Percentiles rank a stretch among this genome's conserved stretches.
phyloP scores from a whole-genome alignment of 2,329 filamentous ascomycete genomes.

The Aspergillus thermomutatus region DNA sequence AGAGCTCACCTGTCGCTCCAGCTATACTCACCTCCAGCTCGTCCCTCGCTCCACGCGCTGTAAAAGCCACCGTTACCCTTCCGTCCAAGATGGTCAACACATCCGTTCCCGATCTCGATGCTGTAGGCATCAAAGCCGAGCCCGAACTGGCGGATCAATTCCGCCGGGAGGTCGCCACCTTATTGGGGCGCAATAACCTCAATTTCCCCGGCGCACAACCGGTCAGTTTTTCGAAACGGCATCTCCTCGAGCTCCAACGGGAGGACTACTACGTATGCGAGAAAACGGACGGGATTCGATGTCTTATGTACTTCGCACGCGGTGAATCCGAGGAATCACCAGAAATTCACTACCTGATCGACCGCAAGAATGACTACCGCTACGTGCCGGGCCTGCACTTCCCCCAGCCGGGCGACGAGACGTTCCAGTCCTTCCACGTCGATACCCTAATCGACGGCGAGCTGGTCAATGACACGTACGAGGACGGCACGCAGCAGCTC shows the following conservation, averaged over 20 bases:
- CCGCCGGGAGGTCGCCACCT: conserved; percentile 67
- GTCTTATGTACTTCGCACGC: conserved; percentile 81
- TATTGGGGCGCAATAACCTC: conserved; percentile 67
- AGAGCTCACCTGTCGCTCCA: conserved; percentile 11
- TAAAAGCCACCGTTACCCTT: neutral
- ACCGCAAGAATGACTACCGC: conserved; percentile 98
- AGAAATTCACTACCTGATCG: conserved; percentile 87
- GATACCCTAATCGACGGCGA: conserved; percentile 89
- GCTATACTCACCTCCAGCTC: neutral
- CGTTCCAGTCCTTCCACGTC: conserved; percentile 65
- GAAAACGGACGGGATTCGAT: conserved; percentile 94
- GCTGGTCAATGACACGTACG: conserved; percentile 77
- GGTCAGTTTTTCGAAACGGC: conserved; percentile 80
- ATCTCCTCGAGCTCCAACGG: conserved; percentile 75
- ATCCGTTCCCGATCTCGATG: conserved; percentile 41
- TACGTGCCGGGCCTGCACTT: conserved; percentile 78
- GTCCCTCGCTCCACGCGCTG: neutral
- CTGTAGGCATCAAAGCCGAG: conserved; percentile 60
- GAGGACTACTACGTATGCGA: conserved; percentile 97
- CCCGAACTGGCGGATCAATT: conserved; percentile 60
- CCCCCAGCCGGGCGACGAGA: conserved; percentile 63
- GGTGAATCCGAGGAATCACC: conserved; percentile 50
- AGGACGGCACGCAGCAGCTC: conserved; percentile 64
- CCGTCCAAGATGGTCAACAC: conserved; percentile 30
- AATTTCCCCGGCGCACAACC: conserved; percentile 90